phyloP scores from a whole-genome alignment of 1,139 yeast species.

The Geotrichum australiense region DNA sequence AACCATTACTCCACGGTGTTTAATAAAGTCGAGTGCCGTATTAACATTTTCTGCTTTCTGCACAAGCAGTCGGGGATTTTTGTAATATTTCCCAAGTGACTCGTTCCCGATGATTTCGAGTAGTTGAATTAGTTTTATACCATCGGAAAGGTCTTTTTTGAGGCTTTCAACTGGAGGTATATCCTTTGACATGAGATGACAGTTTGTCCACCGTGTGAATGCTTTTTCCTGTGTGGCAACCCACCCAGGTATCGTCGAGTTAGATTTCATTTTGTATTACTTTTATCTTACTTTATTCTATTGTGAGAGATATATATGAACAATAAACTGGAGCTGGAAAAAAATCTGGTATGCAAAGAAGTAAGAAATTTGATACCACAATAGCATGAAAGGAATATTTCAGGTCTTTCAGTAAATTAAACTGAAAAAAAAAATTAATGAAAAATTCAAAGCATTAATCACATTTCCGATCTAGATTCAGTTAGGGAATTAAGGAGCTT shows the following conservation, averaged over 20 bases:
- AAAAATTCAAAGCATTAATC: too few species aligned
- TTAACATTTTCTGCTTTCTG: slow-evolving; percentile 60
- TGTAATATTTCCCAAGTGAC: slow-evolving; percentile 35
- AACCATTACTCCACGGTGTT: slow-evolving; percentile 47
- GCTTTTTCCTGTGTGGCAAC: slow-evolving; percentile 38
- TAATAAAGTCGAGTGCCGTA: slow-evolving; percentile 49
- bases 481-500: too few species aligned
- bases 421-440: too few species aligned
- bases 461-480: too few species aligned
- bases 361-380: too few species aligned
- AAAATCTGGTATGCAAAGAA: too few species aligned
- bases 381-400: too few species aligned
- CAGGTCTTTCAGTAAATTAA: too few species aligned
- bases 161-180: slow-evolving; percentile 29
- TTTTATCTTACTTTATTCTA: too few species aligned
- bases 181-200: slow-evolving; percentile 30
- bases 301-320: too few species aligned
- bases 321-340: too few species aligned
- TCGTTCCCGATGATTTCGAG: slow-evolving; percentile 38
- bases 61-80: slow-evolving; percentile 46
- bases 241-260: slow-evolving; percentile 34
- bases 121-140: slow-evolving; percentile 35
- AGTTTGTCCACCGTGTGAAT: slow-evolving; percentile 37
- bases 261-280: too few species aligned
- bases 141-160: slow-evolving; percentile 31